phyloP scores from a whole-genome alignment of 768 basidiomycete genomes.

The Mycena rosella region DNA sequence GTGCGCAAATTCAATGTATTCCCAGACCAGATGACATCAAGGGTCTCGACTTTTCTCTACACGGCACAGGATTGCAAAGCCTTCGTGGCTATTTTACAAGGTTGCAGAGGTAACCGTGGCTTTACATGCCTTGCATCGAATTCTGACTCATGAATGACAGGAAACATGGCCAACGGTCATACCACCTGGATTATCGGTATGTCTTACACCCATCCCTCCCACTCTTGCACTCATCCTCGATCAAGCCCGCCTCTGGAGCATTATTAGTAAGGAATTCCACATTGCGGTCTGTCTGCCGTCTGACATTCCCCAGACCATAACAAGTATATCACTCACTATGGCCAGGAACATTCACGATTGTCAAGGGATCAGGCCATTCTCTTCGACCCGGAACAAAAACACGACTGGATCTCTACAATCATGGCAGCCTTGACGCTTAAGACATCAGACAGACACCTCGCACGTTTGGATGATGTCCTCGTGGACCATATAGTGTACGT shows the following conservation, averaged over 20 bases:
- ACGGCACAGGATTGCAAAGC: slow-evolving; percentile 56
- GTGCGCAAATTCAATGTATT: background rate
- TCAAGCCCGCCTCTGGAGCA: slow-evolving; percentile 62
- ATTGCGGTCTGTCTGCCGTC: background rate
- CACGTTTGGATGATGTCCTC: slow-evolving; percentile 61
- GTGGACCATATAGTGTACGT: slow-evolving; percentile 68
- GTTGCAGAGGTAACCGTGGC: slow-evolving; percentile 49
- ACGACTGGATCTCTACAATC: slow-evolving; percentile 48
- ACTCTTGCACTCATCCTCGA: background rate
- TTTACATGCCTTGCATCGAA: no score
- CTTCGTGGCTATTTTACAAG: slow-evolving; percentile 60
- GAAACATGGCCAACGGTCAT: slow-evolving; percentile 55
- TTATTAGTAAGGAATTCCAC: slow-evolving; percentile 56
- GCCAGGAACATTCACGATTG: slow-evolving; percentile 66
- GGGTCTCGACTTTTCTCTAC: slow-evolving; percentile 70
- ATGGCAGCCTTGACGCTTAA: slow-evolving; percentile 60
- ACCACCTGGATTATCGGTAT: slow-evolving; percentile 59
- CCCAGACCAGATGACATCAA: slow-evolving; percentile 73
- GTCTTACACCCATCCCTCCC: slow-evolving; percentile 13
- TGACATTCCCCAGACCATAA: slow-evolving; percentile 55
- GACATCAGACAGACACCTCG: slow-evolving; percentile 54
- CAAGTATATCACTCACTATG: slow-evolving; percentile 67
- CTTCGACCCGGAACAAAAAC: slow-evolving; percentile 47
- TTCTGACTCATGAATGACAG: slow-evolving; percentile 30
- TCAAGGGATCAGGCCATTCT: slow-evolving; percentile 65